Percentiles rank a stretch among this genome's conserved stretches.
Evolutionary conservation across 345 rosid species (phyloP).

Genomic region (Rhizophora apiculata): DNA sequence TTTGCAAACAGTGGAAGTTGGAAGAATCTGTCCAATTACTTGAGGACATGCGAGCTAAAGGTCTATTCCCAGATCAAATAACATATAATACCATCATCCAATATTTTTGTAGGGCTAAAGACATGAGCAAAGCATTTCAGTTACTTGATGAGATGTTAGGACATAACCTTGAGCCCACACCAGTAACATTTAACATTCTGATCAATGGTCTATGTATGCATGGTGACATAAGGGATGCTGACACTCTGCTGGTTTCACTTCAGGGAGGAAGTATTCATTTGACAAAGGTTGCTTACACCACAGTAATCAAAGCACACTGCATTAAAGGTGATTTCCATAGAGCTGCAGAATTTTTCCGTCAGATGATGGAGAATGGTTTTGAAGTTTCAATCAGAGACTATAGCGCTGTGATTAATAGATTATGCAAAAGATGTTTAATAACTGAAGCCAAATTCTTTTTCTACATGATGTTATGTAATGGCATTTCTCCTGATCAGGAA

Average conservation of each 20-base stretch:
- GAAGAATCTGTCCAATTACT: conserved; percentile 44
- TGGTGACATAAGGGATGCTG: conserved; percentile 47
- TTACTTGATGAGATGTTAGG: conserved; percentile 41
- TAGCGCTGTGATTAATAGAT: conserved; percentile 65
- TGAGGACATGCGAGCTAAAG: conserved; percentile 44
- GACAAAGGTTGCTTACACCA: conserved; percentile 56
- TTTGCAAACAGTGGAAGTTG: conserved; percentile 46
- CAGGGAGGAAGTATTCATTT: conserved; percentile 31
- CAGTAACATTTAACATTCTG: conserved; percentile 57
- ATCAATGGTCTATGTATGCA: conserved; percentile 53
- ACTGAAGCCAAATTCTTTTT: conserved; percentile 47
- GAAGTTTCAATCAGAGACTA: conserved; percentile 61
- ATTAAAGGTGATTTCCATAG: conserved; percentile 53
- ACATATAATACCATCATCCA: conserved; percentile 59
- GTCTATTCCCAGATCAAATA: conserved; percentile 58
- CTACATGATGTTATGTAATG: conserved; percentile 50
- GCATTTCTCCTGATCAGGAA: conserved; percentile 54
- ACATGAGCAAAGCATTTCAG: conserved; percentile 41
- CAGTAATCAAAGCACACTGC: conserved; percentile 73
- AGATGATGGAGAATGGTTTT: conserved; percentile 56
- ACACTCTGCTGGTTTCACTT: conserved; percentile 43
- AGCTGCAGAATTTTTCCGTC: conserved; percentile 38
- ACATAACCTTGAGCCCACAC: conserved; percentile 45
- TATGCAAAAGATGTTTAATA: conserved; percentile 49
- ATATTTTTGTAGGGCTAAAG: conserved; percentile 39